These are phyloP conservation scores for Pleurozium schreberi DNA, from an alignment of 225 moss, liverwort and hornwort genomes.

Conservation along the genomic window DNA sequence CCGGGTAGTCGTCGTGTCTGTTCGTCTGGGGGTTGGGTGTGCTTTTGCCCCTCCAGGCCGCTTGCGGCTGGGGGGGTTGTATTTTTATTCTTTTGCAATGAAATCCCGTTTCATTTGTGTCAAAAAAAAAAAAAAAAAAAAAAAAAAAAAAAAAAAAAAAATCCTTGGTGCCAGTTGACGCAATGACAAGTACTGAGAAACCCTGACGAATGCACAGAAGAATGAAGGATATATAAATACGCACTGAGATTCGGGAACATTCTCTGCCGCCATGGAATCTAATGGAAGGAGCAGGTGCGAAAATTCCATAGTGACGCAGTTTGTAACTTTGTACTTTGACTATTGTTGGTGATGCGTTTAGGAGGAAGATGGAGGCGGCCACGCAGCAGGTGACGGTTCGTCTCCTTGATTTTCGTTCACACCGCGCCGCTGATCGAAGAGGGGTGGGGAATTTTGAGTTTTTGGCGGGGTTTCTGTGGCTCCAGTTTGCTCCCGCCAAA, in stretches of 20 bases:
- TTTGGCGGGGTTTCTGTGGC: too few species aligned
- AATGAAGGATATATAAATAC: background rate
- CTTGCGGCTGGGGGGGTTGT: too few species aligned
- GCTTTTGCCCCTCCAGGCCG: too few species aligned
- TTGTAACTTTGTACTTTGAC: background rate
- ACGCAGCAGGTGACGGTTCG: background rate
- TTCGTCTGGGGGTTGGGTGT: too few species aligned
- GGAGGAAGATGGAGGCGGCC: background rate
- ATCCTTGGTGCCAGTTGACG: too few species aligned
- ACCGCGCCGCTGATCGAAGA: background rate
- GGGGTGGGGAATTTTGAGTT: too few species aligned
- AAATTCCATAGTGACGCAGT: background rate
- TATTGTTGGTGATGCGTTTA: background rate
- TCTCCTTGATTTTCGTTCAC: background rate
- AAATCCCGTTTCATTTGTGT: too few species aligned
- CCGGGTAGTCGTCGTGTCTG: too few species aligned
- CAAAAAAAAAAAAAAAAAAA: too few species aligned
- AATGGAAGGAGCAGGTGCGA: background rate
- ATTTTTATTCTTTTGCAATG: too few species aligned
- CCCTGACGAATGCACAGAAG: background rate
- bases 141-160: too few species aligned
- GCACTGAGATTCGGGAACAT: background rate
- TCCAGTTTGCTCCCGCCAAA: background rate
- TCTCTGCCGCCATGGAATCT: background rate
- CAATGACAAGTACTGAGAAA: background rate